phyloP scores from a whole-genome alignment of 495 filamentous ascomycete species.

The Aspergillus haitiensis region DNA sequence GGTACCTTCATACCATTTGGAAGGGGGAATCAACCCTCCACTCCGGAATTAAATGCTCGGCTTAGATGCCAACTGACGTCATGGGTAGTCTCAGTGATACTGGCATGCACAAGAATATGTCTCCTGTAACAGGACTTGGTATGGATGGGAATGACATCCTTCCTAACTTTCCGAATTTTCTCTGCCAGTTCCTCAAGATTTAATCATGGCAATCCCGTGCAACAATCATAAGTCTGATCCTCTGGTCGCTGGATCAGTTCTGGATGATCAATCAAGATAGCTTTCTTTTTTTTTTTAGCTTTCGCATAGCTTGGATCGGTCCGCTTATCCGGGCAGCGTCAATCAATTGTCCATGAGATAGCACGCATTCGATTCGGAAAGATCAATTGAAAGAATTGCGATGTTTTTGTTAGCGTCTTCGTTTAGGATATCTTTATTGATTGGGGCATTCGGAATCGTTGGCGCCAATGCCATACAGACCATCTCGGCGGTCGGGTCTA shows the following conservation, averaged over 20 bases:
- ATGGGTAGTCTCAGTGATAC: constrained; percentile 3
- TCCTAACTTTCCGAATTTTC: background rate
- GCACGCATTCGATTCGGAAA: no score
- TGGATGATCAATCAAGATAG: background rate
- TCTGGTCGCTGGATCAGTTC: no score
- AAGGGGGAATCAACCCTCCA: background rate
- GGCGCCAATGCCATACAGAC: constrained; percentile 45
- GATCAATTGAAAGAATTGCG: no score
- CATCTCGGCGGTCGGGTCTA: constrained; percentile 72
- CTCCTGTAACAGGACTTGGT: constrained; percentile 1
- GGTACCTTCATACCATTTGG: background rate
- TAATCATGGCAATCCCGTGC: background rate
- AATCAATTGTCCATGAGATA: no score
- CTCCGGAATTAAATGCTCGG: background rate
- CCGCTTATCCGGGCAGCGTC: no score
- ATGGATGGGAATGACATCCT: constrained; percentile 4
- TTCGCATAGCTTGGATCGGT: no score
- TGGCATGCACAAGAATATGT: constrained; percentile 11
- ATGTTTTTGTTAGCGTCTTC: background rate
- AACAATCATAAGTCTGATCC: no score
- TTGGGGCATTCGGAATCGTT: constrained; percentile 32
- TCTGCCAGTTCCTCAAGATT: background rate
- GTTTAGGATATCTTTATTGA: constrained; percentile 25
- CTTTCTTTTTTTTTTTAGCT: no score
- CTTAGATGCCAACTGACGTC: constrained; percentile 20